Evolutionary conservation across 2,329 filamentous ascomycete species (phyloP), one percentile per base, ranked within the genome.

Genomic region (Fusarium marasasianum): DNA sequence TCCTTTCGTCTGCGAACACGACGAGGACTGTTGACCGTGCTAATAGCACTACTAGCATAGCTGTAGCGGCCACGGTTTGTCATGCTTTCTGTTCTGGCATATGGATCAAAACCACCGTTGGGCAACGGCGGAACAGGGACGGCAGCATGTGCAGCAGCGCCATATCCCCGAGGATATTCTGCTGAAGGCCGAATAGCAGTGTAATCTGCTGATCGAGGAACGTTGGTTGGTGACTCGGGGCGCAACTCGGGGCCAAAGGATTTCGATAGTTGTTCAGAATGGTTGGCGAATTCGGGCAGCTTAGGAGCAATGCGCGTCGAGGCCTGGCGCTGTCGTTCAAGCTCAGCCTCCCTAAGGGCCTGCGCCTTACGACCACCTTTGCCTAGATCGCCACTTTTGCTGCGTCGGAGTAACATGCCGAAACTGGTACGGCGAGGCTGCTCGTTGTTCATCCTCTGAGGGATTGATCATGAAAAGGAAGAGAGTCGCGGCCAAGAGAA

Each of bases 61-160:
- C 95, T 98, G 85, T 97, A 98, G 75, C 96, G 93, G 69, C 96
- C 95, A 77, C 96, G 94, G 83, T 98, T 92, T 77, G 96, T 95
- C 94, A 98, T 98, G 87, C 96, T 98, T 86, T 97, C 94, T 41
- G 93, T 92, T 73, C 94, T 90, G 51, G 93, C 91, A 80, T 96
- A 96, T 20, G 94, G 93, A 78, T 97, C 94, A 72, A 89, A 87
- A 78, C 88, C 88, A 66, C 88, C 88, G 80, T 86, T 88, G 53
- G 90, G 90, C 59, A 92, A 85, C 4, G 91, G 90, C 60, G 90
- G 90, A 50, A 88, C 82, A 48, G 90, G 87, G 53, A 86, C 78
- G 38, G 81, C 82, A 71, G 81, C 83, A 76, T 65, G 51, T 20
- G 65, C 44, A 55, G 72, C 81, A 75, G 82, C 51, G 86, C 86